Base-by-base conservation (phyloP, 2,329 filamentous ascomycete genomes). In the Aspergillus awamori region DNA sequence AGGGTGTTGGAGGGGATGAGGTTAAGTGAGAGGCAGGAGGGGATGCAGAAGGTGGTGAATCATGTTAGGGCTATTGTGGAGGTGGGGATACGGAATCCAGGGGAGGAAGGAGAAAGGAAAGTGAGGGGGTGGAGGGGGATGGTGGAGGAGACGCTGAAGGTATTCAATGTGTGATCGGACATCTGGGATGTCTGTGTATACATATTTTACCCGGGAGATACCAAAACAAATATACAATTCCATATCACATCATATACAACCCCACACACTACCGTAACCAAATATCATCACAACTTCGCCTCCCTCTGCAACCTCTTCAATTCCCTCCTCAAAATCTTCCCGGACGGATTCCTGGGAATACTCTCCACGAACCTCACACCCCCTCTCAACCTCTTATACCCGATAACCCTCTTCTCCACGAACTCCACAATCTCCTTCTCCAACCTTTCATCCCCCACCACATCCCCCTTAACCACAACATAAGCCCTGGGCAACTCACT, bases 401-500 rank as follows among this genome's bases (percentile, higher is more conserved):
- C 67, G 2, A 71, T 71, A 5, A 76, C 67, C 33, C 66, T 69
- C 38, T 65, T 63, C 5, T 67, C 67, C 41, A 76, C 53, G 61
- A 62, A 73, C 8, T 51, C 47, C 11, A 61, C 53, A 36, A 74
- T 68, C 10, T 75, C 26, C 79, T 79, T 0, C 76, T 69, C n/a
- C 79, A 73, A 0, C 72, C 26, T 79, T 79, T 0, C 76, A 69
- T 15, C 78, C 72, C 0, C 72, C 70, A 8, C 39, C 15, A 10
- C 17, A 17, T 39, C 38, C 6, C 49, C 49, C 4, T 33, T 8
- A 5, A 53, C 74, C 57, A 80, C 81, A 1, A 86, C 72, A 66
- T 86, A 87, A 0, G 85, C 85, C 13, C 87, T 79, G 0, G 88
- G 88, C 1, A 89, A 80, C 69, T 90, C 87, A 5, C 85, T 88